Conservation (phyloP, 73 alveolate species). For the Paramecium biaurelia region DNA sequence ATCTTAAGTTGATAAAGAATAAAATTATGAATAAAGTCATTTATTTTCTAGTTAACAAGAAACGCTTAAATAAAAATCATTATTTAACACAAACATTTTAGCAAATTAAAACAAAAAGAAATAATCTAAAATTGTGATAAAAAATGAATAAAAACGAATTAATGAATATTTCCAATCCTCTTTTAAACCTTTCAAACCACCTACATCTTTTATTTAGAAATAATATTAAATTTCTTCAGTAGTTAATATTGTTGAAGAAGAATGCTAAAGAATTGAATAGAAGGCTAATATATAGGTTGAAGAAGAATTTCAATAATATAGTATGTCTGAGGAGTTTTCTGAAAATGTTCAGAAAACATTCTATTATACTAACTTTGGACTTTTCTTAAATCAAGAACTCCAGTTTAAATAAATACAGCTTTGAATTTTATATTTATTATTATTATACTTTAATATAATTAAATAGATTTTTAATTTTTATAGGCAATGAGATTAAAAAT, state of each 20-base stretch:
- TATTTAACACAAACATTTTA: not conserved
- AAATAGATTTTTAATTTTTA: not conserved
- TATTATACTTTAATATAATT: not conserved
- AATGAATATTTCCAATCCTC: not conserved
- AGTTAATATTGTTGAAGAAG: not conserved
- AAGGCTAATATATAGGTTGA: not conserved
- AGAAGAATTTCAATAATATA: constrained; percentile 3
- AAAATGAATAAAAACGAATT: not conserved
- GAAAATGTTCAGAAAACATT: not conserved
- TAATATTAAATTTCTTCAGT: not conserved
- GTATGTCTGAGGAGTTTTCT: not conserved
- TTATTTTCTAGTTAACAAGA: not conserved
- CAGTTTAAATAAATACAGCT: not conserved
- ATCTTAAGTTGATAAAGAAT: not conserved
- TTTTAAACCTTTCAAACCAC: not conserved
- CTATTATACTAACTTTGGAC: not conserved
- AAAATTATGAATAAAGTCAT: not conserved
- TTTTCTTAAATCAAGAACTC: not conserved
- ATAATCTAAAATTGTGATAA: not conserved
- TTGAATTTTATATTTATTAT: not conserved
- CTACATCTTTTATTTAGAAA: not conserved
- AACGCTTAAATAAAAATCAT: not conserved
- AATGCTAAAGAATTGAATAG: not conserved
- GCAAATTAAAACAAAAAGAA: not conserved
- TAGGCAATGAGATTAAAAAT: not conserved